Base-by-base conservation (phyloP, 1,284 basidiomycete species). In the Microbotryomycetes sp. region DNA sequence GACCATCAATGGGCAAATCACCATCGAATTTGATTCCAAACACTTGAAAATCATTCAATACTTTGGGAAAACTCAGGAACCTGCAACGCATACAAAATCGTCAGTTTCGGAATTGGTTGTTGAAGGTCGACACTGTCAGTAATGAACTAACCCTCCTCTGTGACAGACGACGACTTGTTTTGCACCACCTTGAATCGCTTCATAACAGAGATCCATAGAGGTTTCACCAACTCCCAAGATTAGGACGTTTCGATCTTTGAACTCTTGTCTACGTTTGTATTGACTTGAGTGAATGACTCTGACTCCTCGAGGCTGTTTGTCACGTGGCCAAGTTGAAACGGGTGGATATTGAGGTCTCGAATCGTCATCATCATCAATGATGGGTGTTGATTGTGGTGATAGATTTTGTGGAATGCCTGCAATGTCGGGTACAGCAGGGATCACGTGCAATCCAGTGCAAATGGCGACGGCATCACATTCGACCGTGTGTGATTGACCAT, bases 201-300 rank as follows among this genome's bases (percentile, higher is more conserved):
- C 78, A 69, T 80, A 80, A 1, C 73, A 82, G 45, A 86, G 75
- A 70, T 86, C 84, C 82, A 85, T 84, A 2, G 83, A 83, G 4
- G 84, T 86, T 73, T 86, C 84, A 0, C 84, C 84, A 3, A 79
- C 80, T 0, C 83, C 83, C 26, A 84, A 75, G n/a, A 85, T 78
- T 74, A 84, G 76, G 23, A 85, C 79, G 16, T 77, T 75, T 65
- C 79, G 78, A 23, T 77, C 79, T n/a, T 65, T 56, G 6, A 84
- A 74, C 68, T 83, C 80, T 0, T 73, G 66, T 12, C 80, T 78
- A 7, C 72, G 71, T 68, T 83, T 83, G 76, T 84, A 84, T 25
- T 78, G 71, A 1, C 75, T 75, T 4, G 83, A 84, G 69, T 85
- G 83, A 58, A 81, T 79, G 4, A 78, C 77, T 9, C 71, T 63